Conservation (phyloP, 2,329 filamentous ascomycete species). For the Neoarthrinium moseri region DNA sequence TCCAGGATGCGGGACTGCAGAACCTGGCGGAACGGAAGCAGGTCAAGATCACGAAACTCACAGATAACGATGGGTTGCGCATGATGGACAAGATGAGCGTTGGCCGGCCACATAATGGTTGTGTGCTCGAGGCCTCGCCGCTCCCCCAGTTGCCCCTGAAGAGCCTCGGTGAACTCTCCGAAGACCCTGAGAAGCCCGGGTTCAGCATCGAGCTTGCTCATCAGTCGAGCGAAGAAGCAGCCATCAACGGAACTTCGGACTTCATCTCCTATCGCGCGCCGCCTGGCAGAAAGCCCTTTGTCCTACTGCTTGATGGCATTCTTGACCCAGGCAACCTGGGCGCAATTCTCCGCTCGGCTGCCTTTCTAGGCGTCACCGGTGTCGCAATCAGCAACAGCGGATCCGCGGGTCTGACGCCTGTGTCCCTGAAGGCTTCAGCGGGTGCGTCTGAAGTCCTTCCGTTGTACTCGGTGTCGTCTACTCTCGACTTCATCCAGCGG, state of each 20-base stretch:
- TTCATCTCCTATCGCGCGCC: slow-evolving; percentile 42
- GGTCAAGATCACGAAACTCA: slow-evolving; percentile 58
- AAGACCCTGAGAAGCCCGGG: slow-evolving; percentile 41
- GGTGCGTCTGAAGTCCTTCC: slow-evolving; percentile 82
- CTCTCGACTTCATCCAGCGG: slow-evolving; percentile 66
- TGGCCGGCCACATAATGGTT: slow-evolving; percentile 85
- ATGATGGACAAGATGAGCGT: slow-evolving; percentile 81
- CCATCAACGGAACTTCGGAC: slow-evolving; percentile 66
- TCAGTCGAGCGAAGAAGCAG: slow-evolving; percentile 72
- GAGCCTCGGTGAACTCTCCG: slow-evolving; percentile 50
- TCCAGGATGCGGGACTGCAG: slow-evolving; percentile 42
- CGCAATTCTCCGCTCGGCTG: slow-evolving; percentile 81
- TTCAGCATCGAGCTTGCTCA: slow-evolving; percentile 61
- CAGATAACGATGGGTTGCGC: slow-evolving; percentile 55
- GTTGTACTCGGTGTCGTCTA: slow-evolving; percentile 67
- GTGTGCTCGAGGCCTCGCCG: slow-evolving; percentile 82
- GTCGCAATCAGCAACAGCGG: slow-evolving; percentile 73
- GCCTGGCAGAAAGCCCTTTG: slow-evolving; percentile 60
- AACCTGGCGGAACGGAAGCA: slow-evolving; percentile 45
- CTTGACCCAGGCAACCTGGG: slow-evolving; percentile 89
- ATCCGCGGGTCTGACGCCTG: slow-evolving; percentile 71
- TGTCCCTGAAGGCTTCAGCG: slow-evolving; percentile 82
- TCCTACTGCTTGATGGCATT: slow-evolving; percentile 74
- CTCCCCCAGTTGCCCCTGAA: slow-evolving; percentile 70
- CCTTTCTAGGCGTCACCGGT: slow-evolving; percentile 87